A percentile compares a stretch with the other conserved stretches of the same genome.
Conservation (phyloP, 305 asterid genomes). For the Nicotiana rustica region DNA sequence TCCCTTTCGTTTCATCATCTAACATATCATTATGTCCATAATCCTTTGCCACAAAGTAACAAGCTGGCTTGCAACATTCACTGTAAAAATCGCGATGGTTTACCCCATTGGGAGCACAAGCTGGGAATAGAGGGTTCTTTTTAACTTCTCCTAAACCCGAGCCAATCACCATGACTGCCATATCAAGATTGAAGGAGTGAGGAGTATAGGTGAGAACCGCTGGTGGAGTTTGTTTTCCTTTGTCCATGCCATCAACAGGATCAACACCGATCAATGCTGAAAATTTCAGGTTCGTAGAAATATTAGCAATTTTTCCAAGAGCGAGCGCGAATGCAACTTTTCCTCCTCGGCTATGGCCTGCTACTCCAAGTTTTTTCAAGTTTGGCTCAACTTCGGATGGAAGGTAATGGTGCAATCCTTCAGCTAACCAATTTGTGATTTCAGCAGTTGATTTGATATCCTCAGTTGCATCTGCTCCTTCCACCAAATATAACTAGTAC, state of each 20-base stretch:
- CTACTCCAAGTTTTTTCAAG: conserved; percentile 61
- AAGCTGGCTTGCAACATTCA: conserved; percentile 67
- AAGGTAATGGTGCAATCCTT: conserved; percentile 57
- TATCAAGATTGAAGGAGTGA: conserved; percentile 56
- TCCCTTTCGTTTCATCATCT: conserved; percentile 77
- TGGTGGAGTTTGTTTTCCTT: conserved; percentile 77
- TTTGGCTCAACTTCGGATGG: conserved; percentile 66
- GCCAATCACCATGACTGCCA: conserved; percentile 66
- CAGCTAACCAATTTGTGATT: conserved; percentile 69
- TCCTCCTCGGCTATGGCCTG: conserved; percentile 93
- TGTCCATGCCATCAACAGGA: conserved; percentile 86
- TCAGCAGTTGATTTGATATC: conserved; percentile 66
- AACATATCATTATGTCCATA: conserved; percentile 91
- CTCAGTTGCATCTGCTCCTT: conserved; percentile 73
- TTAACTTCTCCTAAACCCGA: conserved; percentile 78
- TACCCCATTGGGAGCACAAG: conserved; percentile 91
- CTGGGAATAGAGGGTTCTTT: conserved; percentile 71
- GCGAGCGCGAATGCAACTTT: conserved; percentile 83
- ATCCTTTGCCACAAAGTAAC: conserved; percentile 79
- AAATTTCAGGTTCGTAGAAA: conserved; percentile 43
- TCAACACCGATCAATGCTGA: conserved; percentile 85
- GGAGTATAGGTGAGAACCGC: conserved; percentile 77
- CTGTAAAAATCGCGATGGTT: conserved; percentile 74
- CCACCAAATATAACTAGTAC: conserved; percentile 63
- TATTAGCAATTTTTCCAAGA: conserved; percentile 43